These are phyloP conservation scores for Erysiphe neolycopersici DNA, from an alignment of 2,329 filamentous ascomycete species.

Conservation along the genomic window DNA sequence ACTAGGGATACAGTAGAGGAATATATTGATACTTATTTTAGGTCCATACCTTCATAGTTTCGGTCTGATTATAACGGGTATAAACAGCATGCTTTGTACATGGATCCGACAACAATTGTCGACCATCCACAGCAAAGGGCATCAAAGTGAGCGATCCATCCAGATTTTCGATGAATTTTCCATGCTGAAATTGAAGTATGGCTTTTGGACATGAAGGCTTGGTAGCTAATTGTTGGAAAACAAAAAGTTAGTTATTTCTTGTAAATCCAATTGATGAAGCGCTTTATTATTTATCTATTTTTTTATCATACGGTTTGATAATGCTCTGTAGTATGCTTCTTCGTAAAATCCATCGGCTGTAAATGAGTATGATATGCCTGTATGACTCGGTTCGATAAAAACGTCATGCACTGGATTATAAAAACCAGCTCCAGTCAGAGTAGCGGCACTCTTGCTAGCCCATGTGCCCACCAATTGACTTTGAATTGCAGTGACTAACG, in stretches of 20 bases:
- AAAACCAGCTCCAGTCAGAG: slow-evolving; percentile 42
- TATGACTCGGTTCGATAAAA: slow-evolving; percentile 35
- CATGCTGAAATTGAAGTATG: slow-evolving; percentile 51
- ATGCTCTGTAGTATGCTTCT: slow-evolving; percentile 39
- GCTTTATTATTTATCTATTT: not conserved
- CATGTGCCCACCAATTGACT: slow-evolving; percentile 38
- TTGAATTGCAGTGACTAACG: slow-evolving; percentile 16
- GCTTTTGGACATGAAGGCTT: slow-evolving; percentile 33
- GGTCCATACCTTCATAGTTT: slow-evolving; percentile 27
- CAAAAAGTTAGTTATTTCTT: too few species aligned
- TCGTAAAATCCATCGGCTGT: slow-evolving; percentile 40
- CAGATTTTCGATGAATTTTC: slow-evolving; percentile 25
- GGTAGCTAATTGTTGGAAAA: slow-evolving; percentile 17
- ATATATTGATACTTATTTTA: not conserved
- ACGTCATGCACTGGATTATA: slow-evolving; percentile 39
- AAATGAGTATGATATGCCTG: slow-evolving; percentile 52
- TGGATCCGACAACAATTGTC: slow-evolving; percentile 37
- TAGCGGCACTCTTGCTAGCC: slow-evolving; percentile 42
- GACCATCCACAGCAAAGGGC: slow-evolving; percentile 37
- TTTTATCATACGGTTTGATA: slow-evolving; percentile 35
- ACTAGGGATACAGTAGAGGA: too few species aligned
- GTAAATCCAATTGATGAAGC: too few species aligned
- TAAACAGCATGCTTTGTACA: slow-evolving; percentile 30
- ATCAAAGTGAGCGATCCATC: slow-evolving; percentile 31
- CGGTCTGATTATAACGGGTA: slow-evolving; percentile 38